Conservation (phyloP, 2,329 filamentous ascomycete genomes). For the Xylariaceae sp. region DNA sequence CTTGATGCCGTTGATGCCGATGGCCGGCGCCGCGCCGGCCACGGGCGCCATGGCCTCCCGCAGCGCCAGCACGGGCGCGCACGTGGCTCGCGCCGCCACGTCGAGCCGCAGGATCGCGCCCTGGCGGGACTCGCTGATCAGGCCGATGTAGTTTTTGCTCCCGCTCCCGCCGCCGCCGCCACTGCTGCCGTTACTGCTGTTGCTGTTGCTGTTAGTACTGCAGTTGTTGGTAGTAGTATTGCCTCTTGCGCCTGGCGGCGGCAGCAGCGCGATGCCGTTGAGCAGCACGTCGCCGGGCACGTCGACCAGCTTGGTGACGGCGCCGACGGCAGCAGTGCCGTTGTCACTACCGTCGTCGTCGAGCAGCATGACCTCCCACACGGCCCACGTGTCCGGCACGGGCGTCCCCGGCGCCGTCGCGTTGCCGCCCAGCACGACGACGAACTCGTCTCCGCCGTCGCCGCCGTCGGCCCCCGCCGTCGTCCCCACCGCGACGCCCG, state of each 20-base stretch:
- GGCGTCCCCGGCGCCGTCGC: neutral
- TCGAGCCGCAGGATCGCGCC: neutral
- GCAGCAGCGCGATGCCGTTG: neutral
- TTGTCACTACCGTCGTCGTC: too few relatives aligned
- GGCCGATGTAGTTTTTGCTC: neutral
- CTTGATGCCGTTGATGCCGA: slow-evolving; percentile 1
- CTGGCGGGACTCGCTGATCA: neutral
- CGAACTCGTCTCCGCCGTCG: neutral
- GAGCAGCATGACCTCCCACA: neutral
- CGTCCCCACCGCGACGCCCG: neutral
- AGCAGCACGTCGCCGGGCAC: neutral
- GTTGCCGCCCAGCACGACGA: neutral
- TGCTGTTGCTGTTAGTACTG: too few relatives aligned
- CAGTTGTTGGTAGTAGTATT: too few relatives aligned
- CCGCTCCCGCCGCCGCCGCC: too few relatives aligned
- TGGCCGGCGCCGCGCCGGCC: neutral
- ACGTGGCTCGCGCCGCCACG: neutral
- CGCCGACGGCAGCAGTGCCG: neutral
- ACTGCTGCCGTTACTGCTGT: too few relatives aligned
- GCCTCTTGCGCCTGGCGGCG: too few relatives aligned
- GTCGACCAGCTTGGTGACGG: neutral
- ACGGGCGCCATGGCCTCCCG: neutral
- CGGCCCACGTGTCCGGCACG: neutral
- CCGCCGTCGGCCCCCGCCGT: neutral
- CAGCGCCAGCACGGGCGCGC: neutral